phyloP scores from a whole-genome alignment of 768 basidiomycete genomes.

The Pleurotus cornucopiae region DNA sequence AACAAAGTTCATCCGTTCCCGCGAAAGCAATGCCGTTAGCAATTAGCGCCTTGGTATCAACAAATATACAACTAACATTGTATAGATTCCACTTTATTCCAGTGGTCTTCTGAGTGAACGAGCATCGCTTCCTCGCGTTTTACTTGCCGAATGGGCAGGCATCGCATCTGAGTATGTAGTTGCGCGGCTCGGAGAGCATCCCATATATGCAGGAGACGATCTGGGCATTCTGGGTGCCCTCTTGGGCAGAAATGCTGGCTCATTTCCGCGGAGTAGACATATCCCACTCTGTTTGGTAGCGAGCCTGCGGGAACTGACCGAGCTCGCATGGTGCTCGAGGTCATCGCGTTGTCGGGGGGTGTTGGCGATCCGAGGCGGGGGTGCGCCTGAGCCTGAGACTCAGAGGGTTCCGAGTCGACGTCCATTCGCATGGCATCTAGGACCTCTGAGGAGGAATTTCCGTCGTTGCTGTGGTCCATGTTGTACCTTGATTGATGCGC shows the following conservation, averaged over 20 bases:
- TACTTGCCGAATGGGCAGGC: constrained; percentile 71
- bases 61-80: constrained; percentile 51
- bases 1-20: background rate
- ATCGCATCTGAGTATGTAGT: constrained; percentile 68
- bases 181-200: constrained; percentile 55
- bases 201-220: constrained; percentile 79
- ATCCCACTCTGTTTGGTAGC: constrained; percentile 59
- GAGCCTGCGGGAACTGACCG: constrained; percentile 37
- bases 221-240: constrained; percentile 68
- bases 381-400: background rate
- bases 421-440: constrained; percentile 2
- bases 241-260: constrained; percentile 70
- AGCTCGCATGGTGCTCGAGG: constrained; percentile 24
- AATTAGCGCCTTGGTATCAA: too few species aligned
- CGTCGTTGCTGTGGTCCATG: too few species aligned
- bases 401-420: background rate
- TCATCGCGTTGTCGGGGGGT: background rate
- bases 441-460: too few species aligned
- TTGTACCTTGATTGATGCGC: too few species aligned
- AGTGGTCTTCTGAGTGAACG: constrained; percentile 88
- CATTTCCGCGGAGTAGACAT: constrained; percentile 87
- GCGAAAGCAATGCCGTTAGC: too few species aligned
- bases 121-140: constrained; percentile 76
- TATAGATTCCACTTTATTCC: constrained; percentile 85
- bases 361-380: background rate